Percentiles rank a stretch among this genome's conserved stretches.
phyloP scores from a whole-genome alignment of 148 eudicot species.

The Chenopodium formosanum region DNA sequence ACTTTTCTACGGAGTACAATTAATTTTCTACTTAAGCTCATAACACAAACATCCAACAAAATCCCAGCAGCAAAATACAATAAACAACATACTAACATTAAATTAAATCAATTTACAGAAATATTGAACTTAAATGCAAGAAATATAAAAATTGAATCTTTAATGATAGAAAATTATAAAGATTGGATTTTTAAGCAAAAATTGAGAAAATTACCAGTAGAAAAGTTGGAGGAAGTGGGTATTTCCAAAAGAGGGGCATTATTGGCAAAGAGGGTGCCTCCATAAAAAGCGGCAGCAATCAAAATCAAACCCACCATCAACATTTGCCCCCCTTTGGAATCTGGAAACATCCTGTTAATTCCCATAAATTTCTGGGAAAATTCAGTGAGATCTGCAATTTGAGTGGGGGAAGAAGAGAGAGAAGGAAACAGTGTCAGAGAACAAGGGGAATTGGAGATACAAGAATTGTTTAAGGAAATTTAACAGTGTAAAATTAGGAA shows the following conservation, averaged over 20 bases:
- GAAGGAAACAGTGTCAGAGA: background rate
- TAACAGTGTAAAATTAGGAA: background rate
- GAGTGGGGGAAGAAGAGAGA: background rate
- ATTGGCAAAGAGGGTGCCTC: conserved; percentile 63
- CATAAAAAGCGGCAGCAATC: conserved; percentile 72
- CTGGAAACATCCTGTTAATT: conserved; percentile 19
- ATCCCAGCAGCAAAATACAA: background rate
- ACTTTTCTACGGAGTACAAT: background rate
- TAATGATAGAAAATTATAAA: background rate
- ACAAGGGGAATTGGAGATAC: background rate
- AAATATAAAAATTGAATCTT: background rate
- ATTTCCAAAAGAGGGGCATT: conserved; percentile 37
- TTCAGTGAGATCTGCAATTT: background rate
- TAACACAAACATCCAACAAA: background rate
- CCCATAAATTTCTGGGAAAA: conserved; percentile 14
- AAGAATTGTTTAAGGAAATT: background rate
- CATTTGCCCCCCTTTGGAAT: conserved; percentile 58
- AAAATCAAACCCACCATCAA: conserved; percentile 52
- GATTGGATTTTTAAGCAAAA: background rate
- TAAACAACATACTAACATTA: background rate
- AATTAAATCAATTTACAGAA: background rate
- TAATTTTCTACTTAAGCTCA: background rate
- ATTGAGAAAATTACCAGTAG: conserved; percentile 32
- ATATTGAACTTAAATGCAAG: background rate
- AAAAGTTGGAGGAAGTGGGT: conserved; percentile 35